These are phyloP conservation scores for Leptomonas pyrrhocoris DNA, from an alignment of 208 protist genomes.

Conservation along the genomic window DNA sequence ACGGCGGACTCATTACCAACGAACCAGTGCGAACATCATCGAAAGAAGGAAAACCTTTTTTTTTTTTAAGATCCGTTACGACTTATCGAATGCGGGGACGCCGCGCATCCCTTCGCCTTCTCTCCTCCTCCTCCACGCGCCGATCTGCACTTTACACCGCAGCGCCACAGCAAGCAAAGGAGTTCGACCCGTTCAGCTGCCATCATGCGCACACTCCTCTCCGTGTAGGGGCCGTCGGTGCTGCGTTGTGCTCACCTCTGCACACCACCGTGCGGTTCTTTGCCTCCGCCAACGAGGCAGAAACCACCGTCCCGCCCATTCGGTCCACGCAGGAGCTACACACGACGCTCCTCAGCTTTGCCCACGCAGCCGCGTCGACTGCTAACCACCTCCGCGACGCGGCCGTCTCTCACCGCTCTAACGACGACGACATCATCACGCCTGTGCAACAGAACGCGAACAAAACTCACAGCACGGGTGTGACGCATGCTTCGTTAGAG, in stretches of 20 bases:
- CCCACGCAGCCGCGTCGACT: slow-evolving; percentile 1
- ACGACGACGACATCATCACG: background rate
- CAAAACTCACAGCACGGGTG: background rate
- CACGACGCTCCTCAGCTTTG: slow-evolving; percentile 23
- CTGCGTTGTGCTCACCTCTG: background rate
- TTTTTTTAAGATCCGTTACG: no score
- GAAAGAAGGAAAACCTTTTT: no score
- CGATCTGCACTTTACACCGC: background rate
- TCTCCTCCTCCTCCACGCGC: background rate
- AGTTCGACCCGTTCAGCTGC: background rate
- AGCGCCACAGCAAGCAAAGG: background rate
- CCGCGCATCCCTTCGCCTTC: background rate
- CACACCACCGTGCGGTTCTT: background rate
- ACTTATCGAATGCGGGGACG: slow-evolving; percentile 3
- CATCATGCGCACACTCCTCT: background rate
- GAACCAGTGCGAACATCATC: no score
- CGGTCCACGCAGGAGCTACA: slow-evolving; percentile 30
- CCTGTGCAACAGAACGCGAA: background rate
- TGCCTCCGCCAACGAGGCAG: background rate
- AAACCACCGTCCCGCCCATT: background rate
- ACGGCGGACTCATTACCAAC: no score
- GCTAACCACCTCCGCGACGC: background rate
- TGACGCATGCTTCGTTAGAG: background rate
- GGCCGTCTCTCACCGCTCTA: background rate
- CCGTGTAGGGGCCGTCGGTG: background rate